Percentiles rank a stretch among this genome's conserved stretches.
phyloP scores from a whole-genome alignment of 1,284 basidiomycete genomes.

The Trichosporon inkin region DNA sequence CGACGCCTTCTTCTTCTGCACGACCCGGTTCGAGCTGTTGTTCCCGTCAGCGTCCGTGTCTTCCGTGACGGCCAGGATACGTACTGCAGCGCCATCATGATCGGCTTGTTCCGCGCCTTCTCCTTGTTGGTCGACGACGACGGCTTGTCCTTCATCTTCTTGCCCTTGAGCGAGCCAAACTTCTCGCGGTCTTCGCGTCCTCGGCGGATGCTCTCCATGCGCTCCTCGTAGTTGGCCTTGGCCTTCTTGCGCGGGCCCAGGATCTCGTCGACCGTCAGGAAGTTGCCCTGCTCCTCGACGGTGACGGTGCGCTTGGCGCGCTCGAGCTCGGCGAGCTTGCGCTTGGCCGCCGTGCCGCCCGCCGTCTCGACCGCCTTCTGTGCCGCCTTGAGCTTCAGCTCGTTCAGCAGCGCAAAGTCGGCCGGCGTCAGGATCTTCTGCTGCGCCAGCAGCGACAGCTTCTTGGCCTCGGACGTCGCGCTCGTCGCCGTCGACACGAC shows the following conservation, averaged over 20 bases:
- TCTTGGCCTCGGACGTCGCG: conserved; percentile 43
- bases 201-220: conserved; percentile 84
- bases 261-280: conserved; percentile 88
- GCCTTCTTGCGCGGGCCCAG: conserved; percentile 89
- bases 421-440: conserved; percentile 89
- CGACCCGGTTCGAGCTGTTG: conserved; percentile 46
- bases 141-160: conserved; percentile 72
- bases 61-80: conserved; percentile 24
- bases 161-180: conserved; percentile 82
- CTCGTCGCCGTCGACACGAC: conserved; percentile 42
- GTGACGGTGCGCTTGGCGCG: conserved; percentile 59
- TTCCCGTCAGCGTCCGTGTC: too few relatives aligned
- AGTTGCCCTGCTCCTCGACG: conserved; percentile 56
- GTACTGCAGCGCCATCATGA: conserved; percentile 84
- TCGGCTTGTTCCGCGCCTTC: conserved; percentile 83
- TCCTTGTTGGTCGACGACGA: conserved; percentile 84
- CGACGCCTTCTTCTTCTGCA: conserved; percentile 80
- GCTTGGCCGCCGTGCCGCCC: conserved; percentile 73
- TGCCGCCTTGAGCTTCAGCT: conserved; percentile 81
- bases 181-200: conserved; percentile 95
- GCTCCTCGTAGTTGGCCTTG: conserved; percentile 91
- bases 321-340: conserved; percentile 77
- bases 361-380: conserved; percentile 65
- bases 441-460: conserved; percentile 49
- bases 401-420: conserved; percentile 89